Evolutionary conservation across 1,284 basidiomycete genomes (phyloP).

Genomic region (Earliella scabrosa): DNA sequence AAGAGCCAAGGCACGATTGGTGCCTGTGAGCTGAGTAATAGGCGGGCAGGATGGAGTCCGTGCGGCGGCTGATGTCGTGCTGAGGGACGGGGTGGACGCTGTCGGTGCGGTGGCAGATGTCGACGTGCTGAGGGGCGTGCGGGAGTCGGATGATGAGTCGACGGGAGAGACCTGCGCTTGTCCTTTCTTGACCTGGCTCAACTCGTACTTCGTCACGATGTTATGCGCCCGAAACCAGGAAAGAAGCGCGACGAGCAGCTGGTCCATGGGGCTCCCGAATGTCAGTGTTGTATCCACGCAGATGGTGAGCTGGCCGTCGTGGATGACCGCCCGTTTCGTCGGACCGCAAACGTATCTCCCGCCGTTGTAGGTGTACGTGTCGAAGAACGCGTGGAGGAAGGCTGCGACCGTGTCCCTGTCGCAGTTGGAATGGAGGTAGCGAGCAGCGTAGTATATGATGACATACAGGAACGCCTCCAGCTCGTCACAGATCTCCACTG

Average conservation of each 20-base stretch:
- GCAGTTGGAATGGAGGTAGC: slow-evolving; percentile 2
- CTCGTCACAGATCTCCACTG: slow-evolving; percentile 3
- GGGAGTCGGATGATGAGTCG: no score
- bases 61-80: no score
- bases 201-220: not conserved
- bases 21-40: no score
- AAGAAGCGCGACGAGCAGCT: not conserved
- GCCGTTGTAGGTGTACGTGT: not conserved
- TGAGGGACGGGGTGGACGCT: no score
- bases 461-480: slow-evolving; percentile 14
- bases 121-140: no score
- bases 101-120: no score
- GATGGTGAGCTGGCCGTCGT: not conserved
- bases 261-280: not conserved
- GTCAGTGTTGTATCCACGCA: not conserved
- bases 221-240: slow-evolving; percentile 1
- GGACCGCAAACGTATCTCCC: not conserved
- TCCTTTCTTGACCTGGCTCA: no score
- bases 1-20: no score
- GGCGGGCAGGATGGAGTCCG: no score
- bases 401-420: not conserved
- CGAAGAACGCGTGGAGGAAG: slow-evolving; percentile 3
- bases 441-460: slow-evolving; percentile 7
- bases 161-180: no score
- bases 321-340: not conserved